phyloP scores from a whole-genome alignment of 768 basidiomycete genomes.

The Hypholoma fasciculare region DNA sequence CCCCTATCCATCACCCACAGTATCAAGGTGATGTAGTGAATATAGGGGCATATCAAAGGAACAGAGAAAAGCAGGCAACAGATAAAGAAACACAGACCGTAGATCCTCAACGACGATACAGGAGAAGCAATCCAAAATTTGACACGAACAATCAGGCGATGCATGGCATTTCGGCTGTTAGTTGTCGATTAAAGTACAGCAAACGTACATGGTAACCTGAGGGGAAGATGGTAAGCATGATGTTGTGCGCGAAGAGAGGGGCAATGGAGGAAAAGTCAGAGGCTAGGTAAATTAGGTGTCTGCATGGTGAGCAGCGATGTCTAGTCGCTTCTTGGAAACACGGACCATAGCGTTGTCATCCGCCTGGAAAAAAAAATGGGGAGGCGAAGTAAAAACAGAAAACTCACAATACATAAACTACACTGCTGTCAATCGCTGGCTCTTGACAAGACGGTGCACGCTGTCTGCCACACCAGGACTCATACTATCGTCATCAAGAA shows the following conservation, averaged over 20 bases:
- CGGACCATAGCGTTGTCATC: conserved; percentile 94
- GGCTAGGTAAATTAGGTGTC: conserved; percentile 66
- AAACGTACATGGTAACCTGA: background rate
- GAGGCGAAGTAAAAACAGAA: background rate
- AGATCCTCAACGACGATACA: background rate
- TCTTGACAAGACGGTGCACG: too few species aligned
- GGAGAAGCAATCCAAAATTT: too few species aligned
- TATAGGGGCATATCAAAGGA: conserved; percentile 45
- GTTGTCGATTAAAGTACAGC: too few species aligned
- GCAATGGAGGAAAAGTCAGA: conserved; percentile 49
- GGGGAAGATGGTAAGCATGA: background rate
- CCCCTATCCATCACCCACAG: conserved; percentile 69
- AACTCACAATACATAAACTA: conserved; percentile 16
- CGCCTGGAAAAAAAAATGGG: conserved; percentile 22
- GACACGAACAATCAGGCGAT: background rate
- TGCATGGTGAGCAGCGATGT: conserved; percentile 81
- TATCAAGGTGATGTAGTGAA: conserved; percentile 71
- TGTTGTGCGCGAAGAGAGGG: background rate
- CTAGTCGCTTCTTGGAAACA: conserved; percentile 96
- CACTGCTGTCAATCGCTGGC: background rate
- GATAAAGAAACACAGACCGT: background rate
- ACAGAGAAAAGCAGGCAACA: too few species aligned
- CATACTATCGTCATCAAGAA: too few species aligned
- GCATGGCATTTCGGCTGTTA: too few species aligned
- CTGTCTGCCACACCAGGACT: too few species aligned